These are phyloP conservation scores for Aspergillus luchuensis DNA, from an alignment of 2,329 filamentous ascomycete species.

Conservation along the genomic window DNA sequence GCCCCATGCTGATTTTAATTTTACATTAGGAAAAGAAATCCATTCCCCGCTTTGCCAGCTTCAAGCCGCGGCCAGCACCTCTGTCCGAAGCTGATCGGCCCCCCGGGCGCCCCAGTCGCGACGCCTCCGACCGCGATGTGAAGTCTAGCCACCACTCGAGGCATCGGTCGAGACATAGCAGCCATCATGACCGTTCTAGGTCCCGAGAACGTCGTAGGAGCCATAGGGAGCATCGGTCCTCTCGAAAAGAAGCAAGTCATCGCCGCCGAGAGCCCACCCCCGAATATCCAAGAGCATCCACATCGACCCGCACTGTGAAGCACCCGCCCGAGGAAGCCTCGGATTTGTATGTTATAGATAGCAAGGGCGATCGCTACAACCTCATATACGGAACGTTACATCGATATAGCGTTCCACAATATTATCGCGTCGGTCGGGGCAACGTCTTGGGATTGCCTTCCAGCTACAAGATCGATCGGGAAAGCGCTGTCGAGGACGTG, in stretches of 20 bases:
- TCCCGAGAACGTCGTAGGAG: conserved; percentile 24
- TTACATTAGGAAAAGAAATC: conserved; percentile 38
- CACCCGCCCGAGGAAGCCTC: conserved; percentile 19
- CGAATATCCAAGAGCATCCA: conserved; percentile 5
- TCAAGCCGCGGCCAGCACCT: conserved; percentile 56
- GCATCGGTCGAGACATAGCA: conserved; percentile 24
- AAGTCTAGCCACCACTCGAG: conserved; percentile 25
- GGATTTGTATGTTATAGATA: conserved; percentile 65
- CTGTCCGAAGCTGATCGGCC: conserved; percentile 25
- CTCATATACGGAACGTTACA: conserved; percentile 73
- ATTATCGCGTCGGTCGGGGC: conserved; percentile 69
- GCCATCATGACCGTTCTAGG: conserved; percentile 27
- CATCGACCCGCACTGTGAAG: conserved; percentile 18
- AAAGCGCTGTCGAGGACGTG: conserved; percentile 49
- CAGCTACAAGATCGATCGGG: conserved; percentile 67
- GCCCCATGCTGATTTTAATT: background rate
- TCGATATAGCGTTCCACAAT: conserved; percentile 69
- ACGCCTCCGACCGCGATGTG: conserved; percentile 24
- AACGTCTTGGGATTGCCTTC: conserved; percentile 67
- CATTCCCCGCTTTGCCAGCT: conserved; percentile 74
- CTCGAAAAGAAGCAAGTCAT: conserved; percentile 16
- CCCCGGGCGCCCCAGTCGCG: conserved; percentile 23
- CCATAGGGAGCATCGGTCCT: conserved; percentile 17
- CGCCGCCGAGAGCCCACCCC: conserved; percentile 10
- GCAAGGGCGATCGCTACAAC: conserved; percentile 74